phyloP scores from a whole-genome alignment of 768 basidiomycete species.

The Crassisporium funariophilum region DNA sequence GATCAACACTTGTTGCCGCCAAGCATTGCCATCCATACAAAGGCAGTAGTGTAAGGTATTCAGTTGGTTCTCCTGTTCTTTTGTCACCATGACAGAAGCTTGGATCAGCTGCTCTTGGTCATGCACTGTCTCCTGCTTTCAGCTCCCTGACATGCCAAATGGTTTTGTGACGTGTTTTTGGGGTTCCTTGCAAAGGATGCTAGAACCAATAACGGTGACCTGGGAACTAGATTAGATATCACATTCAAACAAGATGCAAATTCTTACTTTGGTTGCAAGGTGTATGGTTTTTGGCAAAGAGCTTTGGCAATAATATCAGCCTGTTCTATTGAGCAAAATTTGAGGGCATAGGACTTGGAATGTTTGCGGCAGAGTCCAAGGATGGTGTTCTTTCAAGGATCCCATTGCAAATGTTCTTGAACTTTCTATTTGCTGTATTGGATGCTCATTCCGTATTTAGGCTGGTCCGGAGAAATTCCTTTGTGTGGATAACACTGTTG shows the following conservation, averaged over 20 bases:
- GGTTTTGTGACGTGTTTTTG: neutral
- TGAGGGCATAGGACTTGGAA: neutral
- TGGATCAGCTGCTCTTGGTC: conserved; percentile 4
- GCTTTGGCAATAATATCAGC: neutral
- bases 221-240: too few species aligned
- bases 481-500: conserved; percentile 3
- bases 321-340: conserved; percentile 5
- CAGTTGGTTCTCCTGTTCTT: too few species aligned
- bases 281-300: neutral
- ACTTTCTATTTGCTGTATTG: neutral
- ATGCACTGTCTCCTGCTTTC: neutral
- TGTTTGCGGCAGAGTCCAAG: conserved; percentile 8
- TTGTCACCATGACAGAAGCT: too few species aligned
- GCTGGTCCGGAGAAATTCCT: too few species aligned
- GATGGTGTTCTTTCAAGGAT: conserved; percentile 1
- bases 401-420: conserved; percentile 1
- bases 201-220: conserved; percentile 6
- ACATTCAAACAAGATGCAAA: too few species aligned
- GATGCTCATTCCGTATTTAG: too few species aligned
- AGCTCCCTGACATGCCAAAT: conserved; percentile 6
- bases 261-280: conserved; percentile 5
- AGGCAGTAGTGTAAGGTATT: too few species aligned
- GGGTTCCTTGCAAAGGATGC: conserved; percentile 8
- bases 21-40: too few species aligned
- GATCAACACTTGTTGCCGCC: too few species aligned